These are phyloP conservation scores for Alternaria burnsii DNA, from an alignment of 2,329 filamentous ascomycete species.

Conservation along the genomic window DNA sequence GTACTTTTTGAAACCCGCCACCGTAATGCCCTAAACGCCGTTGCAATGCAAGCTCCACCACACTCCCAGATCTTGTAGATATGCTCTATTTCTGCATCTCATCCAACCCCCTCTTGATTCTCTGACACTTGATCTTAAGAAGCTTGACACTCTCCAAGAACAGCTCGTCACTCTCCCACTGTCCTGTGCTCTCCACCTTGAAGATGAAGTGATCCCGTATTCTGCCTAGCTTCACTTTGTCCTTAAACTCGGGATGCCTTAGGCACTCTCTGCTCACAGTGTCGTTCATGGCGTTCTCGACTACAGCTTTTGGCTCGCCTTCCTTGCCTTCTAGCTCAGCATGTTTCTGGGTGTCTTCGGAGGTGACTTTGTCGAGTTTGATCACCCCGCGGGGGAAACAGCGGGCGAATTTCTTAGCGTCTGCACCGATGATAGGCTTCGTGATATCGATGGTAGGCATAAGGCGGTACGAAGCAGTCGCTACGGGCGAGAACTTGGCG, in stretches of 20 bases:
- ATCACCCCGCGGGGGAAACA: conserved; percentile 95
- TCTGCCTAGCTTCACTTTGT: conserved; percentile 92
- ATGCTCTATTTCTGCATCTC: conserved; percentile 43
- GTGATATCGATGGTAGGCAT: conserved; percentile 87
- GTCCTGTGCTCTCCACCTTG: conserved; percentile 90
- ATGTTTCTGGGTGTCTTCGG: conserved; percentile 67
- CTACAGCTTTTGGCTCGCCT: conserved; percentile 87
- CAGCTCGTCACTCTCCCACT: conserved; percentile 92
- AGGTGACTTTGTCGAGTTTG: conserved; percentile 74
- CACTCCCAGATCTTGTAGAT: neutral
- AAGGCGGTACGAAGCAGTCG: conserved; percentile 91
- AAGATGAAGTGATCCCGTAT: conserved; percentile 97
- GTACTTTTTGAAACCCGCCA: conserved; percentile 26
- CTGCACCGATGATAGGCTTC: conserved; percentile 81
- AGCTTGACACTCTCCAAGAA: conserved; percentile 89
- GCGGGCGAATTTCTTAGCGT: conserved; percentile 86
- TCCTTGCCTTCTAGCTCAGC: conserved; percentile 76
- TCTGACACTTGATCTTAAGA: conserved; percentile 83
- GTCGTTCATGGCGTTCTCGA: conserved; percentile 87
- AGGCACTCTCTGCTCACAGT: conserved; percentile 94
- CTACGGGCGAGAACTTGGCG: conserved; percentile 95
- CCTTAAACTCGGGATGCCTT: conserved; percentile 90
- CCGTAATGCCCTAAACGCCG: conserved; percentile 31
- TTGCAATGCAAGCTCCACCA: conserved; percentile 29
- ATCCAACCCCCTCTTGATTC: conserved; percentile 74